Conservation (phyloP, 1,284 basidiomycete genomes). For the Naganishia albida region DNA sequence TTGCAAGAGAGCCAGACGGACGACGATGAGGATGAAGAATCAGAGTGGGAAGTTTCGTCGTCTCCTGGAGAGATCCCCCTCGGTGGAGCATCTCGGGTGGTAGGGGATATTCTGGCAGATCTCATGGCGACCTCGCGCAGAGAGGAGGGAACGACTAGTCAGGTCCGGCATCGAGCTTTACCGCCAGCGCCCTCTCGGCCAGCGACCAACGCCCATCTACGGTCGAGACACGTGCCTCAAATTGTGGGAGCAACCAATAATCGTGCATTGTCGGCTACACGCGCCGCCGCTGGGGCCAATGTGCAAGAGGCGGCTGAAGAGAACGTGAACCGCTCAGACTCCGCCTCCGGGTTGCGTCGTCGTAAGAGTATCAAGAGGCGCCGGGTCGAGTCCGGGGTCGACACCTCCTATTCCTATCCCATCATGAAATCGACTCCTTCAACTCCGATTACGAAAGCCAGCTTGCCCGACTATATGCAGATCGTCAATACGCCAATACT, state of each 20-base stretch:
- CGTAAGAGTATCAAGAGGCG: conserved; percentile 29
- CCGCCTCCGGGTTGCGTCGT: conserved; percentile 11
- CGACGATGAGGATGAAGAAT: conserved; percentile 24
- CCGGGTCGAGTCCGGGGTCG: conserved; percentile 9
- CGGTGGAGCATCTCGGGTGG: conserved; percentile 6
- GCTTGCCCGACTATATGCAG: conserved; percentile 32
- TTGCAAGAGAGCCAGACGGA: conserved; percentile 22
- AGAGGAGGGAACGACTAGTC: neutral
- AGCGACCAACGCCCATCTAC: conserved; percentile 7
- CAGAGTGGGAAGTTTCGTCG: conserved; percentile 20
- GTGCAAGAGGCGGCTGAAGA: no score
- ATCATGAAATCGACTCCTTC: conserved; percentile 9
- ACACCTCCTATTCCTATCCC: conserved; percentile 8
- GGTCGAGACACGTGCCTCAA: conserved; percentile 9
- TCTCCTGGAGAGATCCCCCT: conserved; percentile 11
- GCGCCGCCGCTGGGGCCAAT: neutral
- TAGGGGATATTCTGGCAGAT: neutral
- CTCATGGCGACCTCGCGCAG: neutral
- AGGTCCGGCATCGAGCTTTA: neutral
- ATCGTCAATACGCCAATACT: conserved; percentile 19
- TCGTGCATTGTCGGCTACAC: neutral
- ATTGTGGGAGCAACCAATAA: neutral
- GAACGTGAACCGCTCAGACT: neutral
- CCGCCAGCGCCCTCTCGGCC: conserved; percentile 15
- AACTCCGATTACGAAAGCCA: neutral